Evolutionary conservation across 345 rosid species (phyloP).

Genomic region (Iberis pinnata): DNA sequence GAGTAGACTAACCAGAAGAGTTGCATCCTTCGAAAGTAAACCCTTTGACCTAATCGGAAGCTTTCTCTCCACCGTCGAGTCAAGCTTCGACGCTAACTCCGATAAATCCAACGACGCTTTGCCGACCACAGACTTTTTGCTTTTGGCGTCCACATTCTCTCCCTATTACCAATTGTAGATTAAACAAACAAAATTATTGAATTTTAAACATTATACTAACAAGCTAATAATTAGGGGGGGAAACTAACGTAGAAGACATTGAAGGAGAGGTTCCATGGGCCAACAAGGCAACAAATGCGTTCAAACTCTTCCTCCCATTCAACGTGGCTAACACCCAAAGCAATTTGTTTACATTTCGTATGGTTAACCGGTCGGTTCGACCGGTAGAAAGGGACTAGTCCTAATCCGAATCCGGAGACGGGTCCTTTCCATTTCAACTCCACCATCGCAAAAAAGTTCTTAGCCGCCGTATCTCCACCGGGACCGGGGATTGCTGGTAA

Average conservation of each 20-base stretch:
- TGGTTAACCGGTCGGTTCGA: constrained; percentile 22
- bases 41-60: constrained; percentile 26
- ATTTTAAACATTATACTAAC: not conserved
- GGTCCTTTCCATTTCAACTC: constrained; percentile 36
- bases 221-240: not conserved
- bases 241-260: constrained; percentile 27
- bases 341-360: constrained; percentile 15
- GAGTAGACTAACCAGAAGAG: constrained; percentile 24
- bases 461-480: constrained; percentile 5
- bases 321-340: constrained; percentile 12
- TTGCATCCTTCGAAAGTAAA: constrained; percentile 25
- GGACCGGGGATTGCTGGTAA: constrained; percentile 16
- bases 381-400: constrained; percentile 26
- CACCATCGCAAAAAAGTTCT: constrained; percentile 14
- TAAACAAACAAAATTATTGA: not conserved
- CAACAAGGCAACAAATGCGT: constrained; percentile 27
- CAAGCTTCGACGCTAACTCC: constrained; percentile 20
- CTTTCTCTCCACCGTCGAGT: constrained; percentile 28
- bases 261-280: constrained; percentile 31
- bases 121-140: constrained; percentile 19
- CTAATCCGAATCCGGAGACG: constrained; percentile 30
- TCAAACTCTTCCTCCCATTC: constrained; percentile 29
- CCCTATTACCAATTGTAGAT: constrained; percentile 11
- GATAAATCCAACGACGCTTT: constrained; percentile 27
- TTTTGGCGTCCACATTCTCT: constrained; percentile 8